phyloP scores from a whole-genome alignment of 2,329 filamentous ascomycete species.

The Penicillium sp. region DNA sequence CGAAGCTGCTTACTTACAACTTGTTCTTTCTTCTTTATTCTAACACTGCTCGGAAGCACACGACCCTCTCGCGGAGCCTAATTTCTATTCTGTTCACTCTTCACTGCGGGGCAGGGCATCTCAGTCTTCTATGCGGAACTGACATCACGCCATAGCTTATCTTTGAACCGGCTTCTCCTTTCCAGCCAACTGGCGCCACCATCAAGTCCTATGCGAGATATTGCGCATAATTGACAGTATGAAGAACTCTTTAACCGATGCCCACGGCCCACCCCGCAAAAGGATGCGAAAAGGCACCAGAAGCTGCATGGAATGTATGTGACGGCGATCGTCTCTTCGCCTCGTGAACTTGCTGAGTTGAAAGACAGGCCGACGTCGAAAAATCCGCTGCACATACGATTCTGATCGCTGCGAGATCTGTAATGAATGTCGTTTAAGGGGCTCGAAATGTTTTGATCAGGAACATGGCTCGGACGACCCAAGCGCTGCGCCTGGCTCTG shows the following conservation, averaged over 20 bases:
- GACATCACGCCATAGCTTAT: background rate
- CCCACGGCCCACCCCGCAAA: constrained; percentile 38
- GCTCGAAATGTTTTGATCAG: constrained; percentile 41
- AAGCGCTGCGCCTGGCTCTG: background rate
- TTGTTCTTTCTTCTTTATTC: background rate
- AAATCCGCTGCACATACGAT: constrained; percentile 45
- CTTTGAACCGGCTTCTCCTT: background rate
- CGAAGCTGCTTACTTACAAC: background rate
- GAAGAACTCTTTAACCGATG: constrained; percentile 26
- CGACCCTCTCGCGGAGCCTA: background rate
- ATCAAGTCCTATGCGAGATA: background rate
- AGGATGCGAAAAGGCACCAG: constrained; percentile 47
- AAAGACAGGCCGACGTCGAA: constrained; percentile 38
- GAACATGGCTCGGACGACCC: constrained; percentile 25
- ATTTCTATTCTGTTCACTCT: background rate
- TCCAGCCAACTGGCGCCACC: background rate
- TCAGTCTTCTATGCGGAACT: background rate
- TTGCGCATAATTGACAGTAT: background rate
- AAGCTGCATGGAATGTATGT: constrained; percentile 43
- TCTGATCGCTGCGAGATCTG: constrained; percentile 33
- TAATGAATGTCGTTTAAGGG: constrained; percentile 43
- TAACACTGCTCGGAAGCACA: background rate
- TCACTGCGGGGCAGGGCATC: background rate
- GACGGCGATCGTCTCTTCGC: background rate
- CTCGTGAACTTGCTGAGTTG: background rate